Conservation (phyloP, 495 filamentous ascomycete species). For the Trichoderma asperelloides region DNA sequence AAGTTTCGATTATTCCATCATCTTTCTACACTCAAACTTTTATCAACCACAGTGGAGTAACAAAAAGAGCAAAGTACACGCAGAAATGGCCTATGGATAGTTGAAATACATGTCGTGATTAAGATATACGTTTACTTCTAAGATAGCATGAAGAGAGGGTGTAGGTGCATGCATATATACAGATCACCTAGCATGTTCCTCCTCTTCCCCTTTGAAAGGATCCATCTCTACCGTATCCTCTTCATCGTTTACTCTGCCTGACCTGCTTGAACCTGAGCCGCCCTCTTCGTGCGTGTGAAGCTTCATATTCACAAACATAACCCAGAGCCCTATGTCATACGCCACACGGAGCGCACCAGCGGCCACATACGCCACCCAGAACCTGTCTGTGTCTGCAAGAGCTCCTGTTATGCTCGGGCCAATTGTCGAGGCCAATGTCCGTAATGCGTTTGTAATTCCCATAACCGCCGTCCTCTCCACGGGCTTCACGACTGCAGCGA, state of each 20-base stretch:
- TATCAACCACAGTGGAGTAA: too few relatives aligned
- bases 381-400: slow-evolving; percentile 50
- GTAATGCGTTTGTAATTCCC: slow-evolving; percentile 62
- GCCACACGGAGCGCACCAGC: slow-evolving; percentile 59
- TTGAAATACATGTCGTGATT: too few relatives aligned
- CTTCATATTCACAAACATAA: slow-evolving; percentile 52
- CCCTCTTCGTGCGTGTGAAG: slow-evolving; percentile 29
- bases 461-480: slow-evolving; percentile 76
- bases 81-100: too few relatives aligned
- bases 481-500: slow-evolving; percentile 62
- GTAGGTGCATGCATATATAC: too few relatives aligned
- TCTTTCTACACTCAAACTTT: too few relatives aligned
- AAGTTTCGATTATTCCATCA: too few relatives aligned
- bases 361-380: slow-evolving; percentile 67
- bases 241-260: not conserved
- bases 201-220: not conserved
- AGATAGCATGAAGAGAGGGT: too few relatives aligned
- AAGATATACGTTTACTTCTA: too few relatives aligned
- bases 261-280: not conserved
- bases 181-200: not conserved
- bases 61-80: too few relatives aligned
- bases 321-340: slow-evolving; percentile 67
- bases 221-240: slow-evolving; percentile 6
- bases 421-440: slow-evolving; percentile 52
- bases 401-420: slow-evolving; percentile 69